Base-by-base conservation (phyloP, 768 basidiomycete genomes). In the Infundibulicybe gibba region DNA sequence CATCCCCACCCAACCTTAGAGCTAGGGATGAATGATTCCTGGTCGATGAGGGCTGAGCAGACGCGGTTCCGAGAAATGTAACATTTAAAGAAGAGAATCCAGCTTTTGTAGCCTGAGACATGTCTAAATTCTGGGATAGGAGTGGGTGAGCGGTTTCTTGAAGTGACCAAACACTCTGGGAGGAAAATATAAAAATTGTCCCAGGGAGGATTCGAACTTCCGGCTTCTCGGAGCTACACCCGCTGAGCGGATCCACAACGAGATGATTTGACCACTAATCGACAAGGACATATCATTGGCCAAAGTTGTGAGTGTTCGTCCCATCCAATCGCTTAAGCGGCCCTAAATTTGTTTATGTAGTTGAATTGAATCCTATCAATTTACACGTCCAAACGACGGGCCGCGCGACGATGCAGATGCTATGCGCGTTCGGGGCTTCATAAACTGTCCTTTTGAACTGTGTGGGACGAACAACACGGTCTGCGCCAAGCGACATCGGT, bases 11-110 rank as follows among this genome's bases (percentile, higher is more conserved):
- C 9, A 90, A 66, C 16, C 82, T 77, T 6, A 91, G 57, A 2
- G 87, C 83, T 6, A 84, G 75, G 3, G 88, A 70, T 32, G 89
- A 90, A 56, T 90, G 88, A 55, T 85, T 88, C 45, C 89, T 74
- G 0, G 89, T 89, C 1, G 77, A 74, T 3, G 89, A 90, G 3
- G 89, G 89, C 53, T 85, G 82, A 2, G 88, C 87, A 15, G 89
- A 90, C 13, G 87, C 86, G 1, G 87, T 91, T 16, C 89, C 89
- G 17, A 91, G 73, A 60, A 91, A 90, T 6, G 84, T 88, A 38
- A 90, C 62, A 41, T 75, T 78, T 2, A 88, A 45, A 0, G 74
- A 61, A 2, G 60, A 52, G 32, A 56, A 39, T 31, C 53, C 42
- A 20, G 53, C 39, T 30, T 49, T 54, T n/a, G 41, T 3, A 19